phyloP scores from a whole-genome alignment of 805 yeast species.

The Saccharomycopsis sp. region DNA sequence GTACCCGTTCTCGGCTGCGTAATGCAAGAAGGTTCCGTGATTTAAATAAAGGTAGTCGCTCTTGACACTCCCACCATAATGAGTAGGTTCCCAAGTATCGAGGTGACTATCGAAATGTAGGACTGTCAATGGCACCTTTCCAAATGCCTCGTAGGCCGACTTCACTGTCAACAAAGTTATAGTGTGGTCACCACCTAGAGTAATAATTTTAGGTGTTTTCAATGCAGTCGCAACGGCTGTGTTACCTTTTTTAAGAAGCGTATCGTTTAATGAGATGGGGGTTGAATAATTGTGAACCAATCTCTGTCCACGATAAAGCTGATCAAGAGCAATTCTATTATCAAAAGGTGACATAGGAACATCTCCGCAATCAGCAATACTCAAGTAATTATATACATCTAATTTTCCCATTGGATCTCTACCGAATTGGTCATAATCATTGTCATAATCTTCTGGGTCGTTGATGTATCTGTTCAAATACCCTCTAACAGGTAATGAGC shows the following conservation, averaged over 20 bases:
- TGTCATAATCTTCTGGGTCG: background rate
- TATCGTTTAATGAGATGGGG: background rate
- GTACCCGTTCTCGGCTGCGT: slow-evolving; percentile 59
- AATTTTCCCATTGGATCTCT: slow-evolving; percentile 27
- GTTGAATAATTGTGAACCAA: slow-evolving; percentile 38
- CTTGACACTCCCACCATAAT: slow-evolving; percentile 49
- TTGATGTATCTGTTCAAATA: slow-evolving; percentile 5
- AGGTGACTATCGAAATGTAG: slow-evolving; percentile 62
- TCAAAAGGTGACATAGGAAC: slow-evolving; percentile 58
- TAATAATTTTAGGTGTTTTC: slow-evolving; percentile 37
- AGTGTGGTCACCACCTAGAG: slow-evolving; percentile 61
- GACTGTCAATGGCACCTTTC: slow-evolving; percentile 37
- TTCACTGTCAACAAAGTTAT: slow-evolving; percentile 44
- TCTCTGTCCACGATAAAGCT: slow-evolving; percentile 46
- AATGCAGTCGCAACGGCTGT: background rate
- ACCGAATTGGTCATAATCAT: slow-evolving; percentile 11
- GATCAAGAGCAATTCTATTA: slow-evolving; percentile 49
- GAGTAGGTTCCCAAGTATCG: slow-evolving; percentile 60
- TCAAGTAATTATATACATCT: slow-evolving; percentile 39
- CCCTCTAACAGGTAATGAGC: slow-evolving; percentile 14
- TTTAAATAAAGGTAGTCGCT: slow-evolving; percentile 47
- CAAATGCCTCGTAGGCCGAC: slow-evolving; percentile 44
- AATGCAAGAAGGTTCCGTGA: slow-evolving; percentile 64
- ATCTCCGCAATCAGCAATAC: slow-evolving; percentile 53
- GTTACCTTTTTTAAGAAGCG: slow-evolving; percentile 19